Evolutionary conservation across 139 green algal genomes (phyloP).

Genomic region (Volvox africanus): DNA sequence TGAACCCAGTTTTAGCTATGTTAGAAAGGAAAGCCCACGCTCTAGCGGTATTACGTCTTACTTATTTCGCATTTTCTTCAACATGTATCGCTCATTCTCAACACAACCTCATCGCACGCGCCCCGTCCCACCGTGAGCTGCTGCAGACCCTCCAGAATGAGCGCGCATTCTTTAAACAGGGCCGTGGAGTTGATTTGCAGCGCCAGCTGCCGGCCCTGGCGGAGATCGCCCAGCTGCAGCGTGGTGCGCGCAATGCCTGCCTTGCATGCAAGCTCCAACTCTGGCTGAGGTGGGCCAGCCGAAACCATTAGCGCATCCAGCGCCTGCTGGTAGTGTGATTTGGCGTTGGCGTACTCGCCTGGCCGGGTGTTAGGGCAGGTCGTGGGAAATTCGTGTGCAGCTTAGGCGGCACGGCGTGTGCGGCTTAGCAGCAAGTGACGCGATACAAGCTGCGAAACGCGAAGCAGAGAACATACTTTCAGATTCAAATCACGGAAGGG

Average conservation of each 20-base stretch:
- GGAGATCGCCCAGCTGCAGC: conserved; percentile 79
- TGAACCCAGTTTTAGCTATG: no score
- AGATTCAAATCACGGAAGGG: no score
- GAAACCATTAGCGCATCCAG: conserved; percentile 51
- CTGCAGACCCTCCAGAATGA: conserved; percentile 76
- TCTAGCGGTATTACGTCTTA: no score
- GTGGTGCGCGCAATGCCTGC: conserved; percentile 72
- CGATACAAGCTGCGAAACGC: no score
- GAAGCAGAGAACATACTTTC: no score
- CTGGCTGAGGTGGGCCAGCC: conserved; percentile 16
- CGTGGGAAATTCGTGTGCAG: no score
- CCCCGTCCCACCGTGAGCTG: conserved; percentile 60
- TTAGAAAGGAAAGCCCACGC: no score
- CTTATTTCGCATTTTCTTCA: no score
- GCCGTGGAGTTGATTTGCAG: conserved; percentile 57
- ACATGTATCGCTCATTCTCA: no score
- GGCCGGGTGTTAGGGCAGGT: neutral
- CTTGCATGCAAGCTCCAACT: conserved; percentile 54
- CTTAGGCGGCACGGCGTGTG: no score
- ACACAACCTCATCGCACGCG: no score
- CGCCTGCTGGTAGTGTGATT: conserved; percentile 73
- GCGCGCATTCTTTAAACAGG: conserved; percentile 82
- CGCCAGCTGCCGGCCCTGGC: conserved; percentile 68
- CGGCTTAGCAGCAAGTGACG: no score
- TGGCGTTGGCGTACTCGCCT: conserved; percentile 64